A percentile compares a stretch with the other conserved stretches of the same genome.
These are phyloP conservation scores for Hemileia vastatrix DNA, from an alignment of 1,284 basidiomycete species.

Conservation along the genomic window DNA sequence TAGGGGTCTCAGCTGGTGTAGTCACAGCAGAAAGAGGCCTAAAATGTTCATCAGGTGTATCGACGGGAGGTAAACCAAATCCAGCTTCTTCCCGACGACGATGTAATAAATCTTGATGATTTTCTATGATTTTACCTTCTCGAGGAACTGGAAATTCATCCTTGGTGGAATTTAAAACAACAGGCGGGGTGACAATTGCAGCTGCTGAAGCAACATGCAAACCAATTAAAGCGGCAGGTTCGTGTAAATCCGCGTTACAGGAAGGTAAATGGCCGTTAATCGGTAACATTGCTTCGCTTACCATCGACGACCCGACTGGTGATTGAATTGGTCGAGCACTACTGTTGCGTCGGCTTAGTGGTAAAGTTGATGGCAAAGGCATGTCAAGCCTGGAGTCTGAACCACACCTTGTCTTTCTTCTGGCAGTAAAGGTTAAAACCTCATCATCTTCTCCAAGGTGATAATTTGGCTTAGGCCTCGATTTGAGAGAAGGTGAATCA, in stretches of 20 bases:
- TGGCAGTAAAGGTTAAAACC: slow-evolving; percentile 13
- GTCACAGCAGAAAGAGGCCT: slow-evolving; percentile 8
- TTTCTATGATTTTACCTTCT: slow-evolving; percentile 20
- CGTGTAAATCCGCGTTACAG: neutral
- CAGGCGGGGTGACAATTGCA: slow-evolving; percentile 17
- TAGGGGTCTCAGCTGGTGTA: neutral
- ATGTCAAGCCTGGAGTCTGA: slow-evolving; percentile 11
- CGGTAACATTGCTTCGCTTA: no score
- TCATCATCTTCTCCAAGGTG: slow-evolving; percentile 10
- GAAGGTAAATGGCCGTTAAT: no score
- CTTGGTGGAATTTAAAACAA: neutral
- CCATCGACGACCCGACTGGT: no score
- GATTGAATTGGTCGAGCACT: no score
- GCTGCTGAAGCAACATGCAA: slow-evolving; percentile 20
- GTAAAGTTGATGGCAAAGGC: no score
- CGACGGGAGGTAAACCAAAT: slow-evolving; percentile 19
- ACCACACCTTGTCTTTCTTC: slow-evolving; percentile 5
- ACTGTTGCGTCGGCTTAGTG: no score
- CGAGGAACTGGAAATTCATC: neutral
- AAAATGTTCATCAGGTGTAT: slow-evolving; percentile 22
- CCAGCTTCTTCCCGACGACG: slow-evolving; percentile 23
- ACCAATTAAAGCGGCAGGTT: slow-evolving; percentile 5
- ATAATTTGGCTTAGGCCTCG: neutral
- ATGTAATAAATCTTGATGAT: slow-evolving; percentile 20
- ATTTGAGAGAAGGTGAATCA: neutral